These are phyloP conservation scores for Penstemon davidsonii DNA, from an alignment of 257 asterid species.

Conservation along the genomic window DNA sequence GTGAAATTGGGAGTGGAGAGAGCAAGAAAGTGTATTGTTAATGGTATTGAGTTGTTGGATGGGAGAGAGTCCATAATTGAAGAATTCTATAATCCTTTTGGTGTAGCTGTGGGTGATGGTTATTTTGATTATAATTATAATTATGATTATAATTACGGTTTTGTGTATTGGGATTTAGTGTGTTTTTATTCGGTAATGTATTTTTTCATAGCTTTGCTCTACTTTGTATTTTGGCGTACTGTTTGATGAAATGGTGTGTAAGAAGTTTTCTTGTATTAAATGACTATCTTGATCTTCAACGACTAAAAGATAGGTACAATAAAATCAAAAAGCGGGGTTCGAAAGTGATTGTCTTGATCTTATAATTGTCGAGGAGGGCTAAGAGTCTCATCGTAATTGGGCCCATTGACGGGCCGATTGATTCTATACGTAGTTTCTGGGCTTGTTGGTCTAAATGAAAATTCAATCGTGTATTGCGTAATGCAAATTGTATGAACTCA, in stretches of 20 bases:
- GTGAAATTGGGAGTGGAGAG: constrained; percentile 10
- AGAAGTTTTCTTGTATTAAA: neutral
- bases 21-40: neutral
- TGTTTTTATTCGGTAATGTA: neutral
- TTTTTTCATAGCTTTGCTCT: neutral
- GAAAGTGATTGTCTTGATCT: no score
- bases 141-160: neutral
- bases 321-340: no score
- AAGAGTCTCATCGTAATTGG: no score
- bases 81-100: neutral
- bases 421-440: no score
- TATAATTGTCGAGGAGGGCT: no score
- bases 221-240: constrained; percentile 2
- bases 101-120: neutral
- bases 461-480: no score
- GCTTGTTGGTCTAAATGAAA: no score
- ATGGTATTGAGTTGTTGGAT: neutral
- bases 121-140: neutral
- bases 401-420: no score
- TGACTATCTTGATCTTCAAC: no score
- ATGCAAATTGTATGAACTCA: no score
- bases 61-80: neutral
- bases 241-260: neutral
- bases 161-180: neutral
- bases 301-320: no score